Evolutionary conservation across 371 early-diverging fungal species (phyloP).

Genomic region (Zychaea mexicana): DNA sequence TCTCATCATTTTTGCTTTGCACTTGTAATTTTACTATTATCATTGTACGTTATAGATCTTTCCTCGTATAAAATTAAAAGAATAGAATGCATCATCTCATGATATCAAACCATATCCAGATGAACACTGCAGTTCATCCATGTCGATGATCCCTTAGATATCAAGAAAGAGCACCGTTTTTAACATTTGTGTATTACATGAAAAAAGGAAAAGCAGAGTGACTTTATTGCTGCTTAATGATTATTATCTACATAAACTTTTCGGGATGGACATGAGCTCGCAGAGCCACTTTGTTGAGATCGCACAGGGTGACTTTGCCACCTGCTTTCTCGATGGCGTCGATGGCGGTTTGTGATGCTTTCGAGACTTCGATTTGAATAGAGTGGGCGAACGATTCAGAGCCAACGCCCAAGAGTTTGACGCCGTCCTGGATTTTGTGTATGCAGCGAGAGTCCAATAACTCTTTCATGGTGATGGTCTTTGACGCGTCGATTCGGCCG

Average conservation of each 20-base stretch:
- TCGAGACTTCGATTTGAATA: slow-evolving; percentile 84
- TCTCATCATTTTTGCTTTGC: background rate
- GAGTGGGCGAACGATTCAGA: slow-evolving; percentile 66
- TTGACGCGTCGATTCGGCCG: slow-evolving; percentile 82
- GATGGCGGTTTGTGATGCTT: slow-evolving; percentile 84
- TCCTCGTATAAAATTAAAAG: no score
- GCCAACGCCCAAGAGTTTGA: slow-evolving; percentile 82
- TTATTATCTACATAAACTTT: slow-evolving; percentile 62
- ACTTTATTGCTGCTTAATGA: no score
- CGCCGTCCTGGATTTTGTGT: slow-evolving; percentile 84
- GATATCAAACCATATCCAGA: no score
- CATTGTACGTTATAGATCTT: no score
- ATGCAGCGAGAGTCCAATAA: slow-evolving; percentile 78
- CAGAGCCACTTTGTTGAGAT: slow-evolving; percentile 79
- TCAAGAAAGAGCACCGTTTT: no score
- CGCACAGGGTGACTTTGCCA: slow-evolving; percentile 82
- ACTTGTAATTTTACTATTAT: background rate
- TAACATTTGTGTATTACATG: no score
- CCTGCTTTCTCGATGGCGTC: slow-evolving; percentile 82
- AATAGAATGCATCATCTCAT: no score
- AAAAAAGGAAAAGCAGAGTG: no score
- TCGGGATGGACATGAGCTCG: slow-evolving; percentile 81
- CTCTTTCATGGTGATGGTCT: slow-evolving; percentile 85
- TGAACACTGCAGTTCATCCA: no score
- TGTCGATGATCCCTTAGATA: no score